Percentiles rank a stretch among this genome's conserved stretches.
Conservation (phyloP, 2,329 filamentous ascomycete species). For the Xylaria multiplex region DNA sequence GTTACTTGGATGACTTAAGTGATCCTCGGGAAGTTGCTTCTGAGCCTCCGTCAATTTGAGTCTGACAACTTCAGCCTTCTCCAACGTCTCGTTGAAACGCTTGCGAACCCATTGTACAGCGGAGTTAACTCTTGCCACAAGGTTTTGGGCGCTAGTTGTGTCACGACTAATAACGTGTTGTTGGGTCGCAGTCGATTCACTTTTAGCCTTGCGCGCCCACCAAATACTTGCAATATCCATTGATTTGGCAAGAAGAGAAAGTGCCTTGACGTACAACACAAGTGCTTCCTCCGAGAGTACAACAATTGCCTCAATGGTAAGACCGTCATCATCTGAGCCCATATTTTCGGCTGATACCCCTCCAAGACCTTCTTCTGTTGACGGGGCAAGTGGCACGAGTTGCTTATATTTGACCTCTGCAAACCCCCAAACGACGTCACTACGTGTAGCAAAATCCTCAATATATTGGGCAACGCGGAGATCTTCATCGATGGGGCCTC, state of each 20-base stretch:
- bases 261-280: slow-evolving; percentile 93
- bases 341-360: slow-evolving; percentile 66
- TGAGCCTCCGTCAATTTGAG: slow-evolving; percentile 88
- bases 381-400: slow-evolving; percentile 87
- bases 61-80: slow-evolving; percentile 95
- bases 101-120: slow-evolving; percentile 95
- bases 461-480: slow-evolving; percentile 79
- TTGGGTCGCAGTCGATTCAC: slow-evolving; percentile 61
- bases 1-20: slow-evolving; percentile 86
- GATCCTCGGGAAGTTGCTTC: slow-evolving; percentile 81
- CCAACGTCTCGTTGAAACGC: slow-evolving; percentile 95
- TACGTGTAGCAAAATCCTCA: slow-evolving; percentile 90
- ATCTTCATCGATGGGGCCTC: slow-evolving; percentile 78
- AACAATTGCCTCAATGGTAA: slow-evolving; percentile 87
- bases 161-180: slow-evolving; percentile 54
- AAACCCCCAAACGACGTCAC: slow-evolving; percentile 96
- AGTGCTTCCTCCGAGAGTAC: slow-evolving; percentile 92
- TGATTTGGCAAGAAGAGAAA: slow-evolving; percentile 88
- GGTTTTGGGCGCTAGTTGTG: slow-evolving; percentile 58
- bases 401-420: slow-evolving; percentile 99
- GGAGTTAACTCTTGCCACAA: slow-evolving; percentile 81
- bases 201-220: slow-evolving; percentile 84
- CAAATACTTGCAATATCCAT: slow-evolving; percentile 95
- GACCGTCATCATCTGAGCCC: slow-evolving; percentile 71
- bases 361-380: slow-evolving; percentile 75